Evolutionary conservation across 805 yeast species (phyloP).

Genomic region (Suhomyces sp.): DNA sequence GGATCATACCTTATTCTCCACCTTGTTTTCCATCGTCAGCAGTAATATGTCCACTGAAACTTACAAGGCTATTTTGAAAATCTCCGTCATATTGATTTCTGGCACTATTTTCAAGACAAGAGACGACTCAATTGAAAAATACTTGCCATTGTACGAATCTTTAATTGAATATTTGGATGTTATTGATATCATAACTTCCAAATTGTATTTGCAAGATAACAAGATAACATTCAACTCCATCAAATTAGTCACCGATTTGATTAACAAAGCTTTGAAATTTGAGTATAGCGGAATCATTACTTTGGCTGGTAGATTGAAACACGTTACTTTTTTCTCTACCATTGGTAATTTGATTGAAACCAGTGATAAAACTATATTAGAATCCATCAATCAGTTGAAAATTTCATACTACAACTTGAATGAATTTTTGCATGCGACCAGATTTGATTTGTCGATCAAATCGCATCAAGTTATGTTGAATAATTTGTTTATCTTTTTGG

Average conservation of each 20-base stretch:
- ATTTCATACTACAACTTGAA: conserved; percentile 34
- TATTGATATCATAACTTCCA: conserved; percentile 41
- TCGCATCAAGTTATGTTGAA: conserved; percentile 41
- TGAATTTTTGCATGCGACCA: conserved; percentile 31
- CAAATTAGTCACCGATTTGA: conserved; percentile 44
- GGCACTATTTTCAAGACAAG: conserved; percentile 42
- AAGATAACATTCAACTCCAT: conserved; percentile 44
- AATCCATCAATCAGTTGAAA: conserved; percentile 31
- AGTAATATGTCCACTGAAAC: conserved; percentile 44
- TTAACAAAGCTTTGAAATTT: conserved; percentile 41
- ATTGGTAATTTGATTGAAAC: conserved; percentile 41
- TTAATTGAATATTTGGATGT: conserved; percentile 39
- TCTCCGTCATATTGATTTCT: conserved; percentile 40
- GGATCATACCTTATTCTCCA: conserved; percentile 39
- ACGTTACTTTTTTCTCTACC: conserved; percentile 45
- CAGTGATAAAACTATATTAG: conserved; percentile 31
- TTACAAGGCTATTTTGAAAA: conserved; percentile 44
- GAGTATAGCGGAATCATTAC: conserved; percentile 43
- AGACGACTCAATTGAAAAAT: conserved; percentile 32
- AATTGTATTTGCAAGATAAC: conserved; percentile 42
- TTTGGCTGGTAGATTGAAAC: conserved; percentile 46
- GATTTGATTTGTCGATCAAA: conserved; percentile 36
- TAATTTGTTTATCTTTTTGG: conserved; percentile 38
- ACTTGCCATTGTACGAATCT: conserved; percentile 35
- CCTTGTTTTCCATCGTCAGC: conserved; percentile 41